These are phyloP conservation scores for Dictyostelium discoideum DNA, from an alignment of 78 protist genomes.

Conservation along the genomic window dicty_2.7 NC_007088.5:525001-525500, in stretches of 20 bases:
- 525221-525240: background rate
- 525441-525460: background rate
- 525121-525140: background rate
- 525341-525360: background rate
- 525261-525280: slow-evolving; percentile 12
- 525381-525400: slow-evolving; percentile 84
- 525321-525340: background rate
- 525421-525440: background rate
- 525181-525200: background rate
- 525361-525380: slow-evolving; percentile 14
- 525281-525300: background rate
- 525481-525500: slow-evolving; percentile 38
- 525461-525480: slow-evolving; percentile 5
- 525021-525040: slow-evolving; percentile 61
- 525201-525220: background rate
- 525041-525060: slow-evolving; percentile 21
- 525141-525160: slow-evolving; percentile 14
- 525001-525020: slow-evolving; percentile 35
- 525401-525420: slow-evolving; percentile 40
- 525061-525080: background rate
- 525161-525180: background rate
- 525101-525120: background rate
- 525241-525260: background rate
- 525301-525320: background rate
- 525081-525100: background rate